Base-by-base conservation (phyloP, 176 grass and related monocot species). In the Avena atlantica region DNA sequence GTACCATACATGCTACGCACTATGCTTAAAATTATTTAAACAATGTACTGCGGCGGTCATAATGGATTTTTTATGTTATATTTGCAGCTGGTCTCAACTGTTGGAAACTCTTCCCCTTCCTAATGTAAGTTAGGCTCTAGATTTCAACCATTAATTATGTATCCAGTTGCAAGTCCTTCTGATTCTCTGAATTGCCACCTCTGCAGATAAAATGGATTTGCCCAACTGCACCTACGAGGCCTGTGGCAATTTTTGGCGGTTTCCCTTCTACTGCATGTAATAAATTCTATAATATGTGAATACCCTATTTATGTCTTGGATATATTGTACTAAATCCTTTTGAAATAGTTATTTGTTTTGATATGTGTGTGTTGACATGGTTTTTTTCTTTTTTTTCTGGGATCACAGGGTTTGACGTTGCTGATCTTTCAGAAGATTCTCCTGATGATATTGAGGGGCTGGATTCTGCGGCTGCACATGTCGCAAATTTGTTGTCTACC, bases 151-250 rank as follows among this genome's bases (percentile, higher is more conserved):
- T 65, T 62, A 83, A 84, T 79, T 47, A 34, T 61, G 40, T 49
- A 69, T 59, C 76, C 7, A n/a, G 19, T 8, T 85, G 48, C 60
- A 59, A 60, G 36, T 92, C 17, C 17, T 24, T 85, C 31, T 84
- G 36, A 7, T 55, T 65, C 25, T 84, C 64, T 57, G 14, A 67
- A 70, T 44, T 84, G n/a, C 59, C 76, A 44, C 68, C 37, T 14
- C 67, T 88, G 66, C 92, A 98, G 93, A 94, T 98, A 89, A 98
- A 98, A 93, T 98, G 96, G 96, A 98, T 98, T 78, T 98, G 93
- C 76, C 96, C 96, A 71, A 98, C 96, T 63, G 92, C 96, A 0
- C 96, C 96, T 84, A 85, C 92, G 14, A 86, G 96, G 53, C 93
- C 96, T 0, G 92, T 98, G 60, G 75, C 91, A 63, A 83, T 95